Base-by-base conservation (phyloP, 2,329 filamentous ascomycete genomes). In the Fusarium chlamydosporum region DNA sequence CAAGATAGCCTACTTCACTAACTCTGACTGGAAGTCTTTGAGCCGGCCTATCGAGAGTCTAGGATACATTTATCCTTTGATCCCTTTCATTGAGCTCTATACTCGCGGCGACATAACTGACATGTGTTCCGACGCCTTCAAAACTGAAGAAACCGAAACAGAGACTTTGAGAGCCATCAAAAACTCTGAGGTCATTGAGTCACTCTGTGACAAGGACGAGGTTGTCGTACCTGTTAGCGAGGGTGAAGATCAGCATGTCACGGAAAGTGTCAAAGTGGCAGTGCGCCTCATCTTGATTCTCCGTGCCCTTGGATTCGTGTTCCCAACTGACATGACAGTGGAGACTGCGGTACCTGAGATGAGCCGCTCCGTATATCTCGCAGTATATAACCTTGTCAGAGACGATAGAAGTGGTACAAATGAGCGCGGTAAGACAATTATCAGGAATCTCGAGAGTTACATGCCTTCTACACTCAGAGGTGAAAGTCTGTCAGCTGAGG, bases 1-100 rank as follows among this genome's bases (percentile, higher is more conserved):
- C 4, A 57, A 57, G 23, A 57, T 57, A 47, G 46, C 29, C 3
- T 57, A 35, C 11, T 53, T 57, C 8, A 53, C 29, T 10, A 57
- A 57, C 38, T 42, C 46, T 3, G n/a, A 53, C 16, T 42, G 55
- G 46, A 42, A 35, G 31, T 8, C 23, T 11, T 9, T 57, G 7
- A 57, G 46, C 4, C 55, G 55, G 31, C 55, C 55, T 11, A 23
- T 57, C 4, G 37, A 57, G 18, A 57, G 29, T 1, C n/a, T 57
- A 5, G 55, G 55, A 6, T 53, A 57, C 15, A 16, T 11, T 1
- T 57, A 57, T 16, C 29, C 46, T n/a, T 51, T 57, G 23, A n/a
- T 57, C 3, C 55, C 55, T 1, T 53, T 53, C 7, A 20, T 53
- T 29, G 37, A 57, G 3, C 31, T 57, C 3, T 57, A 57, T n/a